Evolutionary conservation across 169 alveolate genomes (phyloP), one percentile per base, ranked within the genome.

Genomic region (Cryptosporidium xiaoi): DNA sequence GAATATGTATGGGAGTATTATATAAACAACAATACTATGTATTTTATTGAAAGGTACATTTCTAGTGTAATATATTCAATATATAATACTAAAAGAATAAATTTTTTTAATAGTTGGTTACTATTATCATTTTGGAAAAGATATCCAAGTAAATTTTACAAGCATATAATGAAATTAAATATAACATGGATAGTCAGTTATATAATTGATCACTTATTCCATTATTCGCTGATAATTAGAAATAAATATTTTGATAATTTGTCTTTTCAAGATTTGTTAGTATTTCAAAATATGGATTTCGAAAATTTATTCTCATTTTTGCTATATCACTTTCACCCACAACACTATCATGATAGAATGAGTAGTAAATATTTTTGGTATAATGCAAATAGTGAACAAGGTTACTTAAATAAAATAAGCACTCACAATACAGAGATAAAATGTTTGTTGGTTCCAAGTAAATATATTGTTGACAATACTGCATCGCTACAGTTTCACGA

Each of bases 301-400:
- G 69, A 77, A 60, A 77, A 77, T 62, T 27, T 56, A 62, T 77
- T 58, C 48, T 77, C 87, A 36, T 77, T 77, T 51, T 33, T 77
- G 4, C 36, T 77, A 51, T 77, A 77, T 62, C 69, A 77, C 48
- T 77, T 48, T 50, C 71, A 56, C 16, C 87, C 87, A 44, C 87
- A 77, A 36, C 65, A 60, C 27, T 77, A 77, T 20, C 87, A 77
- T 60, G 87, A 77, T n/a, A 58, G 87, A 48, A 56, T 77, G 71
- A 77, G 87, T 77, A 66, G 71, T 50, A 77, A 50, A 44, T 56
- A 60, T 62, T 77, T 77, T 64, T 69, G 83, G 83, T 69, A 69
- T 18, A 69, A 53, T 53, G 83, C 67, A n/a, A 69, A 24, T 40
- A 69, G 83, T 53, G 83, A 69, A 6, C 83, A 69, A 20, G 83